Evolutionary conservation across 2,329 filamentous ascomycete species (phyloP).

Genomic region (Samsoniella hepiali): DNA sequence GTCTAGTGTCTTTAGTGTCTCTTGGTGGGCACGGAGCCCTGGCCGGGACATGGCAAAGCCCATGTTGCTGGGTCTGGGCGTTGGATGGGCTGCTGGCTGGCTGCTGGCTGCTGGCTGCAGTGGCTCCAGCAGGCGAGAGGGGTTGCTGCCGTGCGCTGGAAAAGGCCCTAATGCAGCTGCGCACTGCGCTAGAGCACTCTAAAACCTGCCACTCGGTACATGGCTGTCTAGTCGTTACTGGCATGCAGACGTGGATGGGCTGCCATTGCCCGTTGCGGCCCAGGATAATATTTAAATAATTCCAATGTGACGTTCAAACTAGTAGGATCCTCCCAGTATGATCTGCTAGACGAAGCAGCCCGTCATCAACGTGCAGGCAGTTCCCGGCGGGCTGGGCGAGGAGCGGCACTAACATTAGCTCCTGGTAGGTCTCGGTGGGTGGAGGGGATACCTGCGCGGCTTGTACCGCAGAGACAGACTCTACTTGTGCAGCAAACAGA

Average conservation of each 20-base stretch:
- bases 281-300: too few species aligned
- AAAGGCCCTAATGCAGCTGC: too few species aligned
- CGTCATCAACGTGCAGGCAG: background rate
- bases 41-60: background rate
- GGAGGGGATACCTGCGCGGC: background rate
- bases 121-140: too few species aligned
- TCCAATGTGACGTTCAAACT: too few species aligned
- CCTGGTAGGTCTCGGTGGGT: background rate
- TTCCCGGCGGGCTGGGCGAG: constrained; percentile 6
- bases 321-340: too few species aligned
- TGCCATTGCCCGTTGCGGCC: background rate
- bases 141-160: too few species aligned
- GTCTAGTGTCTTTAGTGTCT: background rate
- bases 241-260: background rate
- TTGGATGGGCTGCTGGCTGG: too few species aligned
- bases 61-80: constrained; percentile 4
- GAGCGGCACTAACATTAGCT: background rate
- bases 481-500: background rate
- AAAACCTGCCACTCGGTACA: background rate
- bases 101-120: background rate
- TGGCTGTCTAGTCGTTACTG: background rate
- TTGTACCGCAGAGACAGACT: background rate
- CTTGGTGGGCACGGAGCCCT: background rate
- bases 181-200: background rate
- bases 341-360: too few species aligned